Base-by-base conservation (phyloP, 495 filamentous ascomycete species). In the Pyrenula aspistea region DNA sequence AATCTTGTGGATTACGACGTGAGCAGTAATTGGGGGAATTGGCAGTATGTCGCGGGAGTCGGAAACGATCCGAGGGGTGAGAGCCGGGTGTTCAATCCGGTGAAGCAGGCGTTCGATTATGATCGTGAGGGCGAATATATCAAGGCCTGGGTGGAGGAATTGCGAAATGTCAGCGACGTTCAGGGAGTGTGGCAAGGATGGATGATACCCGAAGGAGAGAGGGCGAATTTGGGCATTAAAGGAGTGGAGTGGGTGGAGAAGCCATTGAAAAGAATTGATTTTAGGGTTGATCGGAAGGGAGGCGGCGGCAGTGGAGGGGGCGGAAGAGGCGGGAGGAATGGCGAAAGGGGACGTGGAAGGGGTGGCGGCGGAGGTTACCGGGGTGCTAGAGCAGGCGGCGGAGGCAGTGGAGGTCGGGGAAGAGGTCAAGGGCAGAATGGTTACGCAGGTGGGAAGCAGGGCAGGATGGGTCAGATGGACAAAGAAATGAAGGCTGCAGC, bases 21-120 rank as follows among this genome's bases (percentile, higher is more conserved):
- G 11, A 77, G 76, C 31, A 82, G 73, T 51, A 89, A 89, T 63
- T 90, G 84, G 84, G 81, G 81, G 42, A 88, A 87, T 61, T 90
- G 85, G 86, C 84, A 87, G 67, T 88, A 89, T 60, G 77, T 80
- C 8, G 75, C 84, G 0, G 86, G 86, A 4, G 84, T 89, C 0
- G 86, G 86, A 21, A 89, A 88, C 63, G 86, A 88, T 62, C 86
- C 85, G 0, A 64, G 83, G 25, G 77, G 80, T 25, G 76, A 83
- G 42, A 73, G 75, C 0, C 68, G 85, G 47, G 78, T 85, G 12
- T 88, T 90, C 72, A 89, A 89, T 64, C 85, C 85, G 11, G 69
- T 66, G 15, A 66, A 66, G 51, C 62, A 64, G 25, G 82, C 80
- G 0, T 71, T 82, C 57, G 84, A 89, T 53, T 88, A 89, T 61